A percentile compares a stretch with the other conserved stretches of the same genome.
Evolutionary conservation across 352 stramenopile genomes (phyloP).

Genomic region (Phytophthora kernoviae): DNA sequence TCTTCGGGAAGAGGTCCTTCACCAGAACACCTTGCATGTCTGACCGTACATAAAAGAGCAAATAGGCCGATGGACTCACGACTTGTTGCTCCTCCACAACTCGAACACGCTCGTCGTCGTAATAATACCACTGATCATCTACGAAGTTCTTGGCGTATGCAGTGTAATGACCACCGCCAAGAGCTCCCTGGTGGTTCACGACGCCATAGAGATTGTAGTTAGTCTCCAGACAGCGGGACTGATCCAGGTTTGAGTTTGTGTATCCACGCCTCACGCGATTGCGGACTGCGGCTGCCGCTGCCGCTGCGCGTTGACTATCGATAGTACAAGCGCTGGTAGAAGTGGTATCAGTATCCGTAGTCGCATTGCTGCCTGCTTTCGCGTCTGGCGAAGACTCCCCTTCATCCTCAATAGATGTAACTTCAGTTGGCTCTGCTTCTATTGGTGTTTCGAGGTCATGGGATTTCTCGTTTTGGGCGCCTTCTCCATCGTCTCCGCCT

Average conservation of each 20-base stretch:
- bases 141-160: conserved; percentile 90
- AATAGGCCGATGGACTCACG: conserved; percentile 86
- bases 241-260: conserved; percentile 89
- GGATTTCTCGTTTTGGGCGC: conserved; percentile 20
- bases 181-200: conserved; percentile 88
- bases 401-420: conserved; percentile 11
- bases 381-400: conserved; percentile 15
- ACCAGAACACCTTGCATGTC: conserved; percentile 86
- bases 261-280: conserved; percentile 83
- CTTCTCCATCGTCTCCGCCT: conserved; percentile 18
- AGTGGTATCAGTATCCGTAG: conserved; percentile 13
- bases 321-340: conserved; percentile 10
- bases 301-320: conserved; percentile 31
- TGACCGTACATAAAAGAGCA: conserved; percentile 92
- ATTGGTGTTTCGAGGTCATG: conserved; percentile 21
- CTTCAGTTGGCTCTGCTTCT: conserved; percentile 11
- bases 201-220: conserved; percentile 90
- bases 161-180: conserved; percentile 88
- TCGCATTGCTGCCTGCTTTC: conserved; percentile 10
- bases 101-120: conserved; percentile 88
- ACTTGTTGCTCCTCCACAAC: conserved; percentile 88
- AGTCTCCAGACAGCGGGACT: conserved; percentile 85
- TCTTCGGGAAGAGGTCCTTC: conserved; percentile 86
- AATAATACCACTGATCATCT: conserved; percentile 91
- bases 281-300: conserved; percentile 41